Conservation (phyloP, 2,329 filamentous ascomycete genomes). For the Xylaria sp. region DNA sequence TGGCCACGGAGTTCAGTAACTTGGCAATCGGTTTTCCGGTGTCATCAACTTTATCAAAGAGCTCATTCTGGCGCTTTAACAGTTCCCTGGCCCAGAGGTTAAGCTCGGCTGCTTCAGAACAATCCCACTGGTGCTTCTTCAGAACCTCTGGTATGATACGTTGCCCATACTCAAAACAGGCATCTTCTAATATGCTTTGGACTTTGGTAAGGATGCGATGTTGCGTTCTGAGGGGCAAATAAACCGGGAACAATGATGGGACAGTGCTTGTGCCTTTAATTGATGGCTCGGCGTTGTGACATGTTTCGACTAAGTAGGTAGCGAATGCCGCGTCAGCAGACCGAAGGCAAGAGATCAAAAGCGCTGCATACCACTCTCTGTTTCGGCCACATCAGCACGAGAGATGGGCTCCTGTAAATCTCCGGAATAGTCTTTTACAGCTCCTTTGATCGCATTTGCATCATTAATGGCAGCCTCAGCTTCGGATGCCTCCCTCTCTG, state of each 20-base stretch:
- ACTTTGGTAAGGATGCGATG: slow-evolving; percentile 22
- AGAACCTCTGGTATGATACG: slow-evolving; percentile 16
- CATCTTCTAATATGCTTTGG: slow-evolving; percentile 27
- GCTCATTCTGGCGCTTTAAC: not conserved
- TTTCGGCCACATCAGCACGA: slow-evolving; percentile 7
- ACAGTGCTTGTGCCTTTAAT: not conserved
- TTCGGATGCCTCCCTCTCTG: slow-evolving; percentile 25
- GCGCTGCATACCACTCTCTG: slow-evolving; percentile 20
- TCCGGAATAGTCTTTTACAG: slow-evolving; percentile 2
- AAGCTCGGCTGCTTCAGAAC: slow-evolving; percentile 24
- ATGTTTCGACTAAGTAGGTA: slow-evolving; percentile 14
- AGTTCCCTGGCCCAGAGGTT: slow-evolving; percentile 22
- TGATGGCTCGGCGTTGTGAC: slow-evolving; percentile 5
- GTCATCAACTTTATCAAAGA: slow-evolving; percentile 1
- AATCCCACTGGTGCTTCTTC: slow-evolving; percentile 20
- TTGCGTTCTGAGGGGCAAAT: slow-evolving; percentile 21
- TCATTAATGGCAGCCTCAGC: slow-evolving; percentile 22
- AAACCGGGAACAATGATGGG: slow-evolving; percentile 25
- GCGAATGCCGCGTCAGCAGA: not conserved
- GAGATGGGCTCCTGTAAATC: not conserved
- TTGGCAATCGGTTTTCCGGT: not conserved
- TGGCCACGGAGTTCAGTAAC: slow-evolving; percentile 3
- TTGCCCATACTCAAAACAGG: slow-evolving; percentile 26
- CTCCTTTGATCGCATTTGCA: slow-evolving; percentile 24
- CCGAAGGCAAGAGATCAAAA: not conserved